phyloP scores from a whole-genome alignment of 1,284 basidiomycete genomes.

The Vanrija pseudolonga region DNA sequence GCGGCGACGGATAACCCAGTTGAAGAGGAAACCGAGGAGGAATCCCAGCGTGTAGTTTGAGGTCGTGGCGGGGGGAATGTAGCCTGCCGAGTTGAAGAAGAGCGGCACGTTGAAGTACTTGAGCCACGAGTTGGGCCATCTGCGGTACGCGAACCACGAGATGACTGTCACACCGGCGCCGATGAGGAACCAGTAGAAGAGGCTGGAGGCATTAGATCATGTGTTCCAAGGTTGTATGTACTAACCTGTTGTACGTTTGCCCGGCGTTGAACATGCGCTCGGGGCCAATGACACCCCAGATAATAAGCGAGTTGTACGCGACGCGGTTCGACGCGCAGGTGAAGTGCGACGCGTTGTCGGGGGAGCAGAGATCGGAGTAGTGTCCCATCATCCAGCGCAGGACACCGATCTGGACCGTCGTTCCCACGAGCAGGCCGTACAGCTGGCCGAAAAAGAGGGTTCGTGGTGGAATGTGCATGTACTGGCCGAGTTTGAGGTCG shows the following conservation, averaged over 20 bases:
- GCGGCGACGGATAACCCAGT: constrained; percentile 35
- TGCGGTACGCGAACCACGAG: constrained; percentile 72
- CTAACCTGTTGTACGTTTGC: constrained; percentile 38
- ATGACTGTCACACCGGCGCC: constrained; percentile 72
- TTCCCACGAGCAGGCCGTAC: constrained; percentile 47
- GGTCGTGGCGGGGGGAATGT: constrained; percentile 61
- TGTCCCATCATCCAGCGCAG: constrained; percentile 47
- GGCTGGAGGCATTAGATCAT: constrained; percentile 24
- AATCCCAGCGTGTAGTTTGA: constrained; percentile 51
- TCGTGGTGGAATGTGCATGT: constrained; percentile 42
- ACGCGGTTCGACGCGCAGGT: constrained; percentile 42
- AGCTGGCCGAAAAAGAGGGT: constrained; percentile 52
- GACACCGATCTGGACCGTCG: constrained; percentile 50
- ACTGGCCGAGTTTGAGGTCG: constrained; percentile 53
- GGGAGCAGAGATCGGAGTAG: constrained; percentile 17
- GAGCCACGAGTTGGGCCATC: constrained; percentile 70
- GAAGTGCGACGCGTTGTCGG: constrained; percentile 43
- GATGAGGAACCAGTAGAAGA: constrained; percentile 60
- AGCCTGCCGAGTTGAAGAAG: constrained; percentile 53
- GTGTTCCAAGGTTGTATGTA: no score
- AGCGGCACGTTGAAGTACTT: constrained; percentile 52
- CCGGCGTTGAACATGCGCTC: constrained; percentile 58
- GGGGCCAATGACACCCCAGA: constrained; percentile 65
- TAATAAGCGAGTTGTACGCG: constrained; percentile 47
- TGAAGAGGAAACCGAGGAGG: constrained; percentile 53